Evolutionary conservation across 1,284 basidiomycete species (phyloP), one percentile per base, ranked within the genome.

Genomic region (Ganoderma multipileum): DNA sequence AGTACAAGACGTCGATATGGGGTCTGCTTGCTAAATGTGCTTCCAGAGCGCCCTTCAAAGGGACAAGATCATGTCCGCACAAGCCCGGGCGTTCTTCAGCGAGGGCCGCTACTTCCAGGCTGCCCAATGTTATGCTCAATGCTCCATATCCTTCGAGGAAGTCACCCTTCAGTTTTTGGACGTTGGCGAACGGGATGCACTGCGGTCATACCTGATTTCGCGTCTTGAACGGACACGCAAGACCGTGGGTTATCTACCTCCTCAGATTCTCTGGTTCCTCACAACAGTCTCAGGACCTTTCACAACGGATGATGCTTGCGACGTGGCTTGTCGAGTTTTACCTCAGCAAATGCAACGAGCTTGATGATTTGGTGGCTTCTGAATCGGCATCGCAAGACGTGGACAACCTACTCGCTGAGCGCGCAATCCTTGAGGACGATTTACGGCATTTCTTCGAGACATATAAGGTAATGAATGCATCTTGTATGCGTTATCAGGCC

Each of bases 301-400:
- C 95, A 0, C 96, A 98, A 79, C 88, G 98, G 41, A 96, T 97
- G 92, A 97, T 99, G 93, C 85, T 99, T 9, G 96, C 98, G 1
- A 99, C 97, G 0, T 99, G 98, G 98, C 91, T 99, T 8, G 92
- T 98, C 38, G 98, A 99, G 80, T 96, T 99, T 73, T 99, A 97
- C 78, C 88, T 99, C 28, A 94, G 92, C 81, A 99, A 98, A 83
- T 96, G 96, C 79, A 97, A 98, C 76, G 95, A 97, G 72, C 85
- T 99, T 61, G 98, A 99, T 78, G 98, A 99, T 76, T 83, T 95
- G 20, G 87, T 93, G 57, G 92, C 91, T 0, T 91, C 96, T 0
- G 95, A 96, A 80, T 92, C 91, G 0, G 89, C 93, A 2, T 92
- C 92, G 3, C 91, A 93, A 63, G 95, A 98, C 73, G 92, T 94